Conservation (phyloP, 495 filamentous ascomycete species). For the Penicillium argentinense region DNA sequence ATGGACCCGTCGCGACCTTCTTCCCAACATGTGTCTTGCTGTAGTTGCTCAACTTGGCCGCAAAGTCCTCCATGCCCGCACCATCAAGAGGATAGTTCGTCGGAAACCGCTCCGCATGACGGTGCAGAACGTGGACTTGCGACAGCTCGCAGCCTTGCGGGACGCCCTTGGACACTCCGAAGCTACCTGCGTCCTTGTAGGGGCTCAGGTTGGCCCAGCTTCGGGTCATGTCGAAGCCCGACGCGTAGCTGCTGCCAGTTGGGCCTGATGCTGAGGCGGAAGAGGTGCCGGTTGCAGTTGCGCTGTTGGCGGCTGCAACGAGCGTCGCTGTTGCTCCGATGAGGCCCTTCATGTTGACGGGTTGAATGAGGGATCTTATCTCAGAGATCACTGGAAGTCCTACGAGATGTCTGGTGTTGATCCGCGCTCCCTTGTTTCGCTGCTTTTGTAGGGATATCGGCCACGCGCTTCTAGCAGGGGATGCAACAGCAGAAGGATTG, state of each 20-base stretch:
- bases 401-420: too few relatives aligned
- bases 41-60: slow-evolving; percentile 47
- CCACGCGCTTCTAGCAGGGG: too few relatives aligned
- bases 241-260: slow-evolving; percentile 28
- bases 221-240: slow-evolving; percentile 34
- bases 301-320: slow-evolving; percentile 2
- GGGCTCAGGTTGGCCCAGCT: slow-evolving; percentile 51
- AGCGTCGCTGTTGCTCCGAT: slow-evolving; percentile 5
- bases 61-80: slow-evolving; percentile 45
- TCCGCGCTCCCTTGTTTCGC: too few relatives aligned
- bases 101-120: slow-evolving; percentile 54
- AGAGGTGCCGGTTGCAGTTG: slow-evolving; percentile 1
- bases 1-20: slow-evolving; percentile 39
- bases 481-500: not conserved
- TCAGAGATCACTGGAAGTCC: too few relatives aligned
- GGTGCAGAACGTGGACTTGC: slow-evolving; percentile 50
- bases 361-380: not conserved
- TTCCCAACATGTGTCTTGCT: slow-evolving; percentile 30
- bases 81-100: slow-evolving; percentile 42
- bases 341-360: slow-evolving; percentile 14
- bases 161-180: slow-evolving; percentile 46
- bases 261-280: slow-evolving; percentile 20
- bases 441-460: too few relatives aligned
- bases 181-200: slow-evolving; percentile 43
- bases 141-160: slow-evolving; percentile 53